Evolutionary conservation across 2,329 filamentous ascomycete genomes (phyloP).

Genomic region (Trichophaea hybrida): DNA sequence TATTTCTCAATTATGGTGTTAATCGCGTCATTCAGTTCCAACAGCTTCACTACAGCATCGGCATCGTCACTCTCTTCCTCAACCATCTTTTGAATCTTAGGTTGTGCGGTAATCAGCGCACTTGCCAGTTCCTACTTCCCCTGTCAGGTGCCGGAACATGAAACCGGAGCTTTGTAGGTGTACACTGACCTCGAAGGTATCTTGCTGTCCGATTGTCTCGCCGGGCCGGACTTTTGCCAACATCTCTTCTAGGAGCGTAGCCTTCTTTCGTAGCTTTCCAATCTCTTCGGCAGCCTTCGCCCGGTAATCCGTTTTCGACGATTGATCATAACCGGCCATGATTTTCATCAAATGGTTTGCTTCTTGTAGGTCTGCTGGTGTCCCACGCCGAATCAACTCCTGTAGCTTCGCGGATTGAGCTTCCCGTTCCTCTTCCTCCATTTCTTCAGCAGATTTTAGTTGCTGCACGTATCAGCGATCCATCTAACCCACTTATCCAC

Average conservation of each 20-base stretch:
- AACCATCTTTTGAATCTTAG: constrained; percentile 99
- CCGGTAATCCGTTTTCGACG: constrained; percentile 92
- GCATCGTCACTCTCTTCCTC: constrained; percentile 96
- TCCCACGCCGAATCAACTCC: constrained; percentile 82
- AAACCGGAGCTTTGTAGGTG: constrained; percentile 5
- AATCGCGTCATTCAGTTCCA: constrained; percentile 98
- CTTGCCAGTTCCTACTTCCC: constrained; percentile 60
- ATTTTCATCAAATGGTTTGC: constrained; percentile 97
- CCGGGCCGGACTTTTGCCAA: constrained; percentile 69
- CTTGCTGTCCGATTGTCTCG: constrained; percentile 58
- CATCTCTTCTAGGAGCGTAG: constrained; percentile 79
- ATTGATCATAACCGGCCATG: constrained; percentile 93
- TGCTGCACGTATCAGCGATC: constrained; percentile 43
- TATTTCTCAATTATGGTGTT: constrained; percentile 91
- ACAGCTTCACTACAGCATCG: constrained; percentile 83
- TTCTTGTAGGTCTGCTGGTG: constrained; percentile 86
- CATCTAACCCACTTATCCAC: not conserved
- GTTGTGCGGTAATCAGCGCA: constrained; percentile 80
- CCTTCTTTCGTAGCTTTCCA: constrained; percentile 88
- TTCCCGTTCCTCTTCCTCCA: constrained; percentile 91
- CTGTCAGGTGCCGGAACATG: constrained; percentile 12
- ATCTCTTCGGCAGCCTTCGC: constrained; percentile 96
- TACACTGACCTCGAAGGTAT: constrained; percentile 48
- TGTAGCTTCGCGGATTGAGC: constrained; percentile 97
- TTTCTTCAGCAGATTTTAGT: constrained; percentile 89